A percentile compares a stretch with the other conserved stretches of the same genome.
Conservation (phyloP, 1,284 basidiomycete genomes). For the Ganoderma sinense region DNA sequence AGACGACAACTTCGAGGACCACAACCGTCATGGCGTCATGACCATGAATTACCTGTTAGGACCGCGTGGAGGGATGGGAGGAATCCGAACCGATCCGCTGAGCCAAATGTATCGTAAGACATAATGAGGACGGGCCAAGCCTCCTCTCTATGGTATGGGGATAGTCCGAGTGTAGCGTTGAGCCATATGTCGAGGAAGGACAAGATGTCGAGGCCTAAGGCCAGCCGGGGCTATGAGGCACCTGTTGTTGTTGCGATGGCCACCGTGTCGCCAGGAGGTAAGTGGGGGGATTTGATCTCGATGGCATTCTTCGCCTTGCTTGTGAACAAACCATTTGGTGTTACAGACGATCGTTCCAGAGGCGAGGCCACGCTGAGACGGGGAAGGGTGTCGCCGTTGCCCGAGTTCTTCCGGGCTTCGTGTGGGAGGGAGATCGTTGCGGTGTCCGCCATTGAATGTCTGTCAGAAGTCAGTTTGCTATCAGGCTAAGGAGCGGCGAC, state of each 20-base stretch:
- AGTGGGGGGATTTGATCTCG: constrained; percentile 66
- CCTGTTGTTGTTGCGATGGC: constrained; percentile 59
- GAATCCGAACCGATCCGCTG: constrained; percentile 25
- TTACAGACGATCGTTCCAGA: constrained; percentile 22
- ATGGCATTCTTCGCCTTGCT: constrained; percentile 50
- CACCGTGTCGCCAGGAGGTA: constrained; percentile 71
- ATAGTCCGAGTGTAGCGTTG: constrained; percentile 4
- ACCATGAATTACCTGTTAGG: constrained; percentile 27
- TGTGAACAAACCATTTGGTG: constrained; percentile 45
- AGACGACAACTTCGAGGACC: constrained; percentile 1
- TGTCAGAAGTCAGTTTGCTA: constrained; percentile 46
- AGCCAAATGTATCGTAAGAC: constrained; percentile 29
- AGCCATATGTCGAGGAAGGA: constrained; percentile 8
- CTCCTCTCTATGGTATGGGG: constrained; percentile 22
- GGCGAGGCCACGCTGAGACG: constrained; percentile 16
- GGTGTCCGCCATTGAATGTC: constrained; percentile 39
- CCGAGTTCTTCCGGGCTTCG: constrained; percentile 31
- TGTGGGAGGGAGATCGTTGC: constrained; percentile 22
- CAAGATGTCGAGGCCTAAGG: constrained; percentile 1
- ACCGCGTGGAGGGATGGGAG: constrained; percentile 18
- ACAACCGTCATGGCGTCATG: constrained; percentile 10
- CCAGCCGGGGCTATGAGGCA: constrained; percentile 51
- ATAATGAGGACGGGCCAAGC: constrained; percentile 7
- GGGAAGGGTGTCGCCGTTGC: constrained; percentile 32
- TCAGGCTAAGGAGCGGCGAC: constrained; percentile 26